Base-by-base conservation (phyloP, 1,284 basidiomycete species). In the Trametes hirsuta region DNA sequence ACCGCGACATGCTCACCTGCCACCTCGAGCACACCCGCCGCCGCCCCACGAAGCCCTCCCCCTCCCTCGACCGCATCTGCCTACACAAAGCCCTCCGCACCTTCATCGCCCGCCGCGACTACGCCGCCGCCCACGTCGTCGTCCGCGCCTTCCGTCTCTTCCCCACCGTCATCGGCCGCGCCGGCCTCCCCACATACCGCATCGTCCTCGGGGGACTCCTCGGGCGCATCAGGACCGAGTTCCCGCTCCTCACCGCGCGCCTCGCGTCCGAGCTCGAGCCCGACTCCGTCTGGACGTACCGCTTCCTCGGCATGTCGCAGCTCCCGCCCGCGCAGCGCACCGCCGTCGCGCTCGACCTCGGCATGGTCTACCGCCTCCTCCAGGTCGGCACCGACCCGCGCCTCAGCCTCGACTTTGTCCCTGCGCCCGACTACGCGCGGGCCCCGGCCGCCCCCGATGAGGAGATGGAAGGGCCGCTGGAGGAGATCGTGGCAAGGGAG, bases 61-160 rank as follows among this genome's bases (percentile, higher is more conserved):
- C 74, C 5, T 64, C 74, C 2, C 50, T 79, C 44, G 76, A 75
- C 45, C 59, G 70, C 2, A 71, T 72, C 21, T 70, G 77, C 4
- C 69, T 84, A 35, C 76, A 79, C 64, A 64, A 74, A 12, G 77
- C 78, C 0, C 69, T 86, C 3, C 74, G 77, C 24, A 69, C 76
- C 0, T 83, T 85, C 66, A 70, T 85, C 61, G 61, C 65, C 4
- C 57, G 65, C 6, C 64, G 69, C 21, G 84, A 86, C 67, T 84
- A 84, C 57, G 66, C 77, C 2, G 82, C 73, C 1, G 82, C 79
- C 5, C 77, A 74, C 66, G 66, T 80, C 58, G 69, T 72, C 12
- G 58, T 84, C 11, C 74, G 70, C 6, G 66, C 74, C 4, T 75
- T 80, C 60, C 49, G 55, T 6, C 48, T 58, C 1, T 70, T 75